phyloP scores from a whole-genome alignment of 169 alveolate species.

The Plasmodium adleri region DNA sequence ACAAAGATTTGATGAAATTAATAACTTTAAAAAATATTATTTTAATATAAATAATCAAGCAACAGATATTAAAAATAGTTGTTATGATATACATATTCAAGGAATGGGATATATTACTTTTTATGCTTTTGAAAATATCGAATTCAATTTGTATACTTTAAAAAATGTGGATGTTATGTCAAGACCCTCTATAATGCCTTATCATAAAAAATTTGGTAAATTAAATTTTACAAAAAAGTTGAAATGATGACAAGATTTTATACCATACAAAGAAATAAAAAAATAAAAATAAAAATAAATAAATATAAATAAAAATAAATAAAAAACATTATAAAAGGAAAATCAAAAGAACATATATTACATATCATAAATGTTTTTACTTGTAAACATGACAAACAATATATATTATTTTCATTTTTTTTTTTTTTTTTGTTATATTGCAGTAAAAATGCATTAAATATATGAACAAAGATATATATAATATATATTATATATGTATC shows the following conservation, averaged over 20 bases:
- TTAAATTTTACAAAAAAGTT: conserved; percentile 15
- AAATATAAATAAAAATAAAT: neutral
- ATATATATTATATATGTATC: no score
- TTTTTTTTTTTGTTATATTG: no score
- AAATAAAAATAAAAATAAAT: neutral
- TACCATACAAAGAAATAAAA: neutral
- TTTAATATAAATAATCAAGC: conserved; percentile 46
- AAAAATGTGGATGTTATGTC: conserved; percentile 67
- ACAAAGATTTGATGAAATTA: conserved; percentile 54
- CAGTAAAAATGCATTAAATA: no score
- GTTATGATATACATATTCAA: conserved; percentile 72
- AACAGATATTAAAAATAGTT: conserved; percentile 28
- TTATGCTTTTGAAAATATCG: conserved; percentile 66
- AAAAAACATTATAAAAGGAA: no score
- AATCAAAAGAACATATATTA: neutral
- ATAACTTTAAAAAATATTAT: conserved; percentile 42
- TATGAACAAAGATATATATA: no score
- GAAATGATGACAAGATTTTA: neutral
- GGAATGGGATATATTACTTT: conserved; percentile 76
- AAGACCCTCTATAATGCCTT: conserved; percentile 59
- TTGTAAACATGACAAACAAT: no score
- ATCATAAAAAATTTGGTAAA: conserved; percentile 60
- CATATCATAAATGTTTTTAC: no score
- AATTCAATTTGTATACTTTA: conserved; percentile 61
- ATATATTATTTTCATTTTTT: no score